Evolutionary conservation across 352 stramenopile species (phyloP), one percentile per base, ranked within the genome.

Genomic region (Pythium coloratum): DNA sequence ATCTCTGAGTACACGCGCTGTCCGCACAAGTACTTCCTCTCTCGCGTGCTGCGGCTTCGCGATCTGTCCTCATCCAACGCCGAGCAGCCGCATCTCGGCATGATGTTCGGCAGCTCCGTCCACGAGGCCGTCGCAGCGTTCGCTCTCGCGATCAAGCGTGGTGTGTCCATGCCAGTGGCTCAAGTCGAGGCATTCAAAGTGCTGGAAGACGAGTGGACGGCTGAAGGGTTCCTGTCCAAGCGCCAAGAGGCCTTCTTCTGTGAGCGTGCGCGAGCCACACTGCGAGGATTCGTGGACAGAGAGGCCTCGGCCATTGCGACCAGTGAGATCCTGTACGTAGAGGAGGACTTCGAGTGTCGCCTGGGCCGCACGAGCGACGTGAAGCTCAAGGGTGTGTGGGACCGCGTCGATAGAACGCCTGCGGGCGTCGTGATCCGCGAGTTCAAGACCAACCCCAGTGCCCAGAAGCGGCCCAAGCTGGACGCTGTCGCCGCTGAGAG

Each of bases 371-470:
- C 79, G 75, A 42, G 56, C 0, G 73, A 88, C 34, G 75, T 95
- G 13, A 51, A 76, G 33, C 58, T 95, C 20, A 77, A 76, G 32
- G 87, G 87, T 1, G 80, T 95, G 1, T 94, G 85, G 85, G 87
- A 95, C 51, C 87, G 87, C 30, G 78, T 95, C 33, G 87, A 95
- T 30, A 56, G 42, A 18, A 62, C 73, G 26, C 24, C 47, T 67
- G 49, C 70, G 28, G 66, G 61, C 3, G 57, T 81, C 2, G 65
- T 92, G 10, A 89, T 95, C 24, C 80, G 89, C 56, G 87, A 95
- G 70, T 95, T 93, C 73, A 95, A 95, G 67, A 89, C 87, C 12
- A 94, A 93, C 54, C 78, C 92, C 59, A 76, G 79, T 50, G 76
- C 76, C 7, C 66, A 73, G 16, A 50, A 62, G 3, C 81, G 87